Percentiles rank a stretch among this genome's conserved stretches.
Conservation (phyloP, 2,329 filamentous ascomycete genomes). For the Stagonosporopsis chrysanthemi region DNA sequence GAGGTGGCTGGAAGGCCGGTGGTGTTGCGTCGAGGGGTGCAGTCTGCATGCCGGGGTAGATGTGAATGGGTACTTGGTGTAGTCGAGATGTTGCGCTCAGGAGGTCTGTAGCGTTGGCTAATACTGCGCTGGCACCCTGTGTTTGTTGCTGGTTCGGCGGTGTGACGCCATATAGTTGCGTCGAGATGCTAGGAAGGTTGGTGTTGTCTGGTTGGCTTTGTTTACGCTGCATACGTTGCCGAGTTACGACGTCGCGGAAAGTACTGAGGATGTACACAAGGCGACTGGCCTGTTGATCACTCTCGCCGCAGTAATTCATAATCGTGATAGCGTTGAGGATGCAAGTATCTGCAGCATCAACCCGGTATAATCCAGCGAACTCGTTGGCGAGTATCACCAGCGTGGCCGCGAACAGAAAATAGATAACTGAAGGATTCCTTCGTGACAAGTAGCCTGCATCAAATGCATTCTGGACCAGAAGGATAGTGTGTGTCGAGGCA, state of each 20-base stretch:
- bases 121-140: not conserved
- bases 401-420: slow-evolving; percentile 53
- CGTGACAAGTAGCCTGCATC: slow-evolving; percentile 52
- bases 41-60: slow-evolving; percentile 48
- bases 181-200: slow-evolving; percentile 44
- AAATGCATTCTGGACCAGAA: slow-evolving; percentile 51
- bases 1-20: slow-evolving; percentile 13
- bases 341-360: slow-evolving; percentile 45
- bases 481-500: slow-evolving; percentile 52
- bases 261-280: slow-evolving; percentile 49
- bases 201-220: slow-evolving; percentile 33
- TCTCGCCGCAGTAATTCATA: slow-evolving; percentile 52
- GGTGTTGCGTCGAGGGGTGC: slow-evolving; percentile 29
- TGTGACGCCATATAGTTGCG: slow-evolving; percentile 42
- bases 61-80: slow-evolving; percentile 47
- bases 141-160: slow-evolving; percentile 20
- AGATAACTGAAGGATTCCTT: slow-evolving; percentile 51
- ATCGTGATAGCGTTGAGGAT: slow-evolving; percentile 50
- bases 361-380: slow-evolving; percentile 47
- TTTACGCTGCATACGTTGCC: slow-evolving; percentile 40
- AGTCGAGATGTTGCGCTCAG: slow-evolving; percentile 32
- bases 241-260: slow-evolving; percentile 49
- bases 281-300: slow-evolving; percentile 50
- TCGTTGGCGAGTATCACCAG: slow-evolving; percentile 52
- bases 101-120: slow-evolving; percentile 22